phyloP scores from a whole-genome alignment of 2,329 filamentous ascomycete species.

The Ophiocordyceps polyrhachis-furcata region DNA sequence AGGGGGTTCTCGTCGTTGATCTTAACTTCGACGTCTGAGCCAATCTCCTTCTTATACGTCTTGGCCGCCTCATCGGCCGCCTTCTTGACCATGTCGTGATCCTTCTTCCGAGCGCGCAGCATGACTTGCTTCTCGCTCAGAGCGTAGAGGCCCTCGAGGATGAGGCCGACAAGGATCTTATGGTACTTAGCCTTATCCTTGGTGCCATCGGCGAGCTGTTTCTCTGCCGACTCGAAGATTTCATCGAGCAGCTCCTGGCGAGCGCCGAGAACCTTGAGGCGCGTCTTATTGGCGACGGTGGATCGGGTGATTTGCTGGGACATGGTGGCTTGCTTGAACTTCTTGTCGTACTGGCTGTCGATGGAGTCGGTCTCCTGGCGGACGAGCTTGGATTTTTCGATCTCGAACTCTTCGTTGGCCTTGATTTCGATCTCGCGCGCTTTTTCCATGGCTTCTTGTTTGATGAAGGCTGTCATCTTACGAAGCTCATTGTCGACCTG shows the following conservation, averaged over 20 bases:
- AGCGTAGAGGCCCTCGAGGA: conserved; percentile 81
- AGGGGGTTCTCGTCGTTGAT: conserved; percentile 66
- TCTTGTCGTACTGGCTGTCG: conserved; percentile 88
- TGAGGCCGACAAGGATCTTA: conserved; percentile 54
- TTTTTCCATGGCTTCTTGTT: conserved; percentile 94
- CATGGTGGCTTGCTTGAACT: conserved; percentile 97
- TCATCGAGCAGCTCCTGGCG: conserved; percentile 81
- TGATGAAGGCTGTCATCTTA: conserved; percentile 99
- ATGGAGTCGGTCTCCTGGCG: conserved; percentile 87
- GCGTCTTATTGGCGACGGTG: conserved; percentile 88
- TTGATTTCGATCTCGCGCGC: conserved; percentile 95
- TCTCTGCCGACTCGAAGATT: conserved; percentile 66
- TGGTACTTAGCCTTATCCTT: conserved; percentile 61
- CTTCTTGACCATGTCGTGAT: conserved; percentile 57
- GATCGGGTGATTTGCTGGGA: conserved; percentile 97
- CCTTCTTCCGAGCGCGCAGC: conserved; percentile 61
- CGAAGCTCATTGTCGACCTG: conserved; percentile 95
- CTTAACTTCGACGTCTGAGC: conserved; percentile 47
- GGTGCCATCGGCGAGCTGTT: conserved; percentile 45
- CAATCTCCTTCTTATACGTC: conserved; percentile 68
- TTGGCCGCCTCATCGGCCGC: conserved; percentile 57
- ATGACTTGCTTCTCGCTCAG: conserved; percentile 62
- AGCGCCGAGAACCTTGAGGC: conserved; percentile 70
- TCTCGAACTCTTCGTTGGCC: conserved; percentile 96
- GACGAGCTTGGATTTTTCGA: conserved; percentile 97